phyloP scores from a whole-genome alignment of 345 rosid genomes.

The Eucalyptus regnans region DNA sequence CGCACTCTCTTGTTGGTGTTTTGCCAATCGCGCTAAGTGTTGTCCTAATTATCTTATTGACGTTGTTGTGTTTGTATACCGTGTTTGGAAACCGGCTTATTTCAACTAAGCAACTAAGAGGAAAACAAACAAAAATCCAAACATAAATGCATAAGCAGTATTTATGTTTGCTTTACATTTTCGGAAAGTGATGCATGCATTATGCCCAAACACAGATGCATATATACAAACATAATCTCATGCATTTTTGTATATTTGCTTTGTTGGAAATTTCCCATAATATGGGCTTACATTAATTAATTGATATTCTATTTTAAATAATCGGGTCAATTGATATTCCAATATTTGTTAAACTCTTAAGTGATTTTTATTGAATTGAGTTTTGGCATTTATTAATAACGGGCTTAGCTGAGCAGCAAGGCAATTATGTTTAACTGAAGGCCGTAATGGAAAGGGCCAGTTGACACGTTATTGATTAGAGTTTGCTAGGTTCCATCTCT shows the following conservation, averaged over 20 bases:
- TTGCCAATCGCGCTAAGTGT: background rate
- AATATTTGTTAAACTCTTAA: too few relatives aligned
- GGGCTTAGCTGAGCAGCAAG: rapidly evolving
- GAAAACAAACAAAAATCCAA: background rate
- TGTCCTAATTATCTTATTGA: background rate
- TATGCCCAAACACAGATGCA: background rate
- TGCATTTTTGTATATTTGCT: background rate
- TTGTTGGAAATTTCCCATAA: background rate
- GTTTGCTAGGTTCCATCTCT: rapidly evolving
- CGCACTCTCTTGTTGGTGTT: background rate
- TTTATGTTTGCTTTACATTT: background rate
- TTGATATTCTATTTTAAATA: too few relatives aligned
- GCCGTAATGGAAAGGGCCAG: rapidly evolving
- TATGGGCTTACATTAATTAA: too few relatives aligned
- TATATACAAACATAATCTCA: background rate
- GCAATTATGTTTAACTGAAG: too few relatives aligned
- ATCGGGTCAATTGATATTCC: too few relatives aligned
- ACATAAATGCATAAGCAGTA: background rate
- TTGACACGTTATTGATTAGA: rapidly evolving
- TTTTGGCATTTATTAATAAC: too few relatives aligned
- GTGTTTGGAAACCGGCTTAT: background rate
- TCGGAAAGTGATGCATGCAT: background rate
- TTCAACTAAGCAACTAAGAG: background rate
- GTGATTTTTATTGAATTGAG: too few relatives aligned
- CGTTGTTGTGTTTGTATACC: background rate